These are phyloP conservation scores for Fusarium heterosporum DNA, from an alignment of 2,329 filamentous ascomycete genomes.

Conservation along the genomic window DNA sequence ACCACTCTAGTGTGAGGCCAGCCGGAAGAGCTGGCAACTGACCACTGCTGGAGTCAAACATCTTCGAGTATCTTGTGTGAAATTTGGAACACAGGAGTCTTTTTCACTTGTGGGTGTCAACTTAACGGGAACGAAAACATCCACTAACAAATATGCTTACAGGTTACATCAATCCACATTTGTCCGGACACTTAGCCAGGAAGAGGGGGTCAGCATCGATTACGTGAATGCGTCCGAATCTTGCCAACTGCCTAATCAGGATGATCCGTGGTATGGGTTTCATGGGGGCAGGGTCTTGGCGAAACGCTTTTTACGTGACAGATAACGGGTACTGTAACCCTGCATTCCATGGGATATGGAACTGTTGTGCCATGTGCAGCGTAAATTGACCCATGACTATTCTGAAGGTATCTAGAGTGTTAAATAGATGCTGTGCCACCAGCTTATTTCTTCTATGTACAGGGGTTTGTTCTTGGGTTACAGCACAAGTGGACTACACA, in stretches of 20 bases:
- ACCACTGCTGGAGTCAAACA: constrained; percentile 10
- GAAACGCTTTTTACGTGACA: background rate
- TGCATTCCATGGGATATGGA: background rate
- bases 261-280: background rate
- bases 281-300: background rate
- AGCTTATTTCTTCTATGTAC: background rate
- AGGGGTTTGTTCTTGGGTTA: background rate
- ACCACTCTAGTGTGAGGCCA: constrained; percentile 43
- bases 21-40: constrained; percentile 39
- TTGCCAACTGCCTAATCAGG: constrained; percentile 14
- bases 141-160: background rate
- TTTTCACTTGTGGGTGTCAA: background rate
- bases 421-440: background rate
- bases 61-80: background rate
- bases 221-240: constrained; percentile 6
- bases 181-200: background rate
- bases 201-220: constrained; percentile 2
- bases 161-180: background rate
- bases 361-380: background rate
- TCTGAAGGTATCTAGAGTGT: background rate
- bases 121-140: background rate
- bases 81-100: background rate
- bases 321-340: background rate
- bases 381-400: background rate
- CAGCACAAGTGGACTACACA: background rate